phyloP scores from a whole-genome alignment of 805 yeast species.

The Metschnikowia chrysomelidarum region DNA sequence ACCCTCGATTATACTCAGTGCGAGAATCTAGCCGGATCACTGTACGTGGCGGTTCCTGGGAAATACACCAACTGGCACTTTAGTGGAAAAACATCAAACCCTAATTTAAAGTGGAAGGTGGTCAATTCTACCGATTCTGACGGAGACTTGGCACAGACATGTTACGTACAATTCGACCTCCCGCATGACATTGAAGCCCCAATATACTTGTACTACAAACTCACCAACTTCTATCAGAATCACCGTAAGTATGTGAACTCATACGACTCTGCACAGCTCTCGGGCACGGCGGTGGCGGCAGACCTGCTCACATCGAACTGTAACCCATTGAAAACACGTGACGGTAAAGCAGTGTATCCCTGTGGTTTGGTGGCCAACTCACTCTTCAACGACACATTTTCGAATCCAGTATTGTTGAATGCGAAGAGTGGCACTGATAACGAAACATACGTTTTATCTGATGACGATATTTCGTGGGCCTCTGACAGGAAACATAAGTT shows the following conservation, averaged over 20 bases:
- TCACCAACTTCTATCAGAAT: slow-evolving; percentile 91
- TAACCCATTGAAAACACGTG: slow-evolving; percentile 35
- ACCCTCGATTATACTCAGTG: slow-evolving; percentile 77
- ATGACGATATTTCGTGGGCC: slow-evolving; percentile 78
- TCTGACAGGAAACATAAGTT: slow-evolving; percentile 66
- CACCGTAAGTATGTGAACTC: slow-evolving; percentile 92
- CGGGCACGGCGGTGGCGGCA: slow-evolving; percentile 65
- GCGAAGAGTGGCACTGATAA: slow-evolving; percentile 43
- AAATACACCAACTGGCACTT: slow-evolving; percentile 63
- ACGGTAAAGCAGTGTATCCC: slow-evolving; percentile 63
- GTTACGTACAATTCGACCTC: slow-evolving; percentile 68
- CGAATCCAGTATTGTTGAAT: slow-evolving; percentile 47
- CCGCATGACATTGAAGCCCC: slow-evolving; percentile 72
- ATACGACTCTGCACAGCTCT: slow-evolving; percentile 74
- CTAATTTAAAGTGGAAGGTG: slow-evolving; percentile 66
- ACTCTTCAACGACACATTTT: slow-evolving; percentile 82
- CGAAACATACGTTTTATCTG: slow-evolving; percentile 44
- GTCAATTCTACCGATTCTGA: slow-evolving; percentile 30
- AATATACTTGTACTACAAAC: slow-evolving; percentile 72
- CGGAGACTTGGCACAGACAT: slow-evolving; percentile 42
- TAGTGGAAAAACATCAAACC: slow-evolving; percentile 38
- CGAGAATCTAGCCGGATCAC: slow-evolving; percentile 34
- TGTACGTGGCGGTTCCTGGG: slow-evolving; percentile 53
- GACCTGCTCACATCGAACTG: slow-evolving; percentile 45
- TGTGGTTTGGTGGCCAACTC: slow-evolving; percentile 96